phyloP scores from a whole-genome alignment of 371 early-diverging fungal species.

The Smittium culicis region DNA sequence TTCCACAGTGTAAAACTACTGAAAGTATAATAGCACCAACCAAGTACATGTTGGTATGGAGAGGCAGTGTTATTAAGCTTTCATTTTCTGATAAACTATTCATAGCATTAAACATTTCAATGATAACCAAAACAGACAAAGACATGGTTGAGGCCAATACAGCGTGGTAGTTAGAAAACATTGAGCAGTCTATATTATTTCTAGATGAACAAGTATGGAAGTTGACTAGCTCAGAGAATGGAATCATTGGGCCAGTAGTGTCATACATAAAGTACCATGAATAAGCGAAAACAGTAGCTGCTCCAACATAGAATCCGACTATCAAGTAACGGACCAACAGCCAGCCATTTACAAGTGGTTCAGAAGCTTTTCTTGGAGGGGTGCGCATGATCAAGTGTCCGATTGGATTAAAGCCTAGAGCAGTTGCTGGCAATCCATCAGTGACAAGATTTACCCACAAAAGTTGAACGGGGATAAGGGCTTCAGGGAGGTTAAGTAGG shows the following conservation, averaged over 20 bases:
- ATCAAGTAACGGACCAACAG: constrained; percentile 86
- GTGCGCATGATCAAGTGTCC: constrained; percentile 87
- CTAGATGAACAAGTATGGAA: constrained; percentile 88
- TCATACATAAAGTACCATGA: constrained; percentile 97
- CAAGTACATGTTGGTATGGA: constrained; percentile 81
- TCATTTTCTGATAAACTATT: constrained; percentile 88
- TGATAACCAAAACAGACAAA: constrained; percentile 83
- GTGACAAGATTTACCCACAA: constrained; percentile 97
- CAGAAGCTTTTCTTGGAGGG: constrained; percentile 71
- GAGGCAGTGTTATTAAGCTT: constrained; percentile 70
- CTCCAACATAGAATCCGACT: constrained; percentile 83
- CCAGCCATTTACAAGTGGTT: constrained; percentile 85
- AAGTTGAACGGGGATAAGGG: constrained; percentile 91
- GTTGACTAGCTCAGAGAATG: constrained; percentile 73
- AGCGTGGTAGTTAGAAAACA: constrained; percentile 67
- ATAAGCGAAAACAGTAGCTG: constrained; percentile 88
- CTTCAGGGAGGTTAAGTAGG: constrained; percentile 84
- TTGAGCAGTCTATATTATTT: constrained; percentile 70
- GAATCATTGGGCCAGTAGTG: constrained; percentile 65
- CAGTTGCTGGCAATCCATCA: constrained; percentile 94
- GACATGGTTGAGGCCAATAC: constrained; percentile 88
- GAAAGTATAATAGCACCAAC: constrained; percentile 68
- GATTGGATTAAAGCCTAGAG: constrained; percentile 93
- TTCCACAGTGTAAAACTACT: constrained; percentile 85
- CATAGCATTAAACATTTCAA: constrained; percentile 96